phyloP scores from a whole-genome alignment of 1,139 yeast species.

The Scheffersomyces quercinus region DNA sequence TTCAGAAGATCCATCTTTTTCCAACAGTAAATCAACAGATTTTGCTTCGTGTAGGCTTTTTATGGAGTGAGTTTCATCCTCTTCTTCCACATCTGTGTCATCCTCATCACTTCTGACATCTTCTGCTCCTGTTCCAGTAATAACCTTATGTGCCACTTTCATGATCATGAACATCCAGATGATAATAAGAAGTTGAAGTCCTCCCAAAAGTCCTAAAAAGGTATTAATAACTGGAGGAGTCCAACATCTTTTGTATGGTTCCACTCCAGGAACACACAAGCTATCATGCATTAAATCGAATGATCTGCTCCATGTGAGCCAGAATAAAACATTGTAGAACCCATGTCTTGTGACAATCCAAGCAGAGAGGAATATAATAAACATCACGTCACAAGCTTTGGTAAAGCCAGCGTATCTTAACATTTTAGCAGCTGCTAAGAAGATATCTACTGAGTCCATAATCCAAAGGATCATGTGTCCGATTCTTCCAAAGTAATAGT shows the following conservation, averaged over 20 bases:
- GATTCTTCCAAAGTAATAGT: slow-evolving; percentile 68
- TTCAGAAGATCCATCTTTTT: not conserved
- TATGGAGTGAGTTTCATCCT: slow-evolving; percentile 3
- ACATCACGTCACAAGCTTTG: slow-evolving; percentile 65
- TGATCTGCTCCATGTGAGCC: slow-evolving; percentile 47
- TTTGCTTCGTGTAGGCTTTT: not conserved
- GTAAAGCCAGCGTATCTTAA: slow-evolving; percentile 69
- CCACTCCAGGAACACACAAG: slow-evolving; percentile 33
- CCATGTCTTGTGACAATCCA: slow-evolving; percentile 81
- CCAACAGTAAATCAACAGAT: not conserved
- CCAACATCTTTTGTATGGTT: slow-evolving; percentile 52
- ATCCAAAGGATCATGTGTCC: slow-evolving; percentile 77
- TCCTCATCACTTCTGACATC: slow-evolving; percentile 82
- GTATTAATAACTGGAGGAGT: slow-evolving; percentile 49
- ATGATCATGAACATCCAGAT: slow-evolving; percentile 77
- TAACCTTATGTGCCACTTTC: slow-evolving; percentile 67
- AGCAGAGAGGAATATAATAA: slow-evolving; percentile 61
- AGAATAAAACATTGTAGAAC: slow-evolving; percentile 65
- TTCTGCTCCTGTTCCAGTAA: slow-evolving; percentile 75
- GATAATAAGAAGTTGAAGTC: slow-evolving; percentile 64
- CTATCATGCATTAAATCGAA: slow-evolving; percentile 38
- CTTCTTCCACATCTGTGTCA: slow-evolving; percentile 33
- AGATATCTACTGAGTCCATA: slow-evolving; percentile 83
- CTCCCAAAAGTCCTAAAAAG: slow-evolving; percentile 59
- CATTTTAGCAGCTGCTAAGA: slow-evolving; percentile 72